A percentile compares a stretch with the other conserved stretches of the same genome.
phyloP scores from a whole-genome alignment of 2,329 filamentous ascomycete species.

The Diaporthe nobilis region DNA sequence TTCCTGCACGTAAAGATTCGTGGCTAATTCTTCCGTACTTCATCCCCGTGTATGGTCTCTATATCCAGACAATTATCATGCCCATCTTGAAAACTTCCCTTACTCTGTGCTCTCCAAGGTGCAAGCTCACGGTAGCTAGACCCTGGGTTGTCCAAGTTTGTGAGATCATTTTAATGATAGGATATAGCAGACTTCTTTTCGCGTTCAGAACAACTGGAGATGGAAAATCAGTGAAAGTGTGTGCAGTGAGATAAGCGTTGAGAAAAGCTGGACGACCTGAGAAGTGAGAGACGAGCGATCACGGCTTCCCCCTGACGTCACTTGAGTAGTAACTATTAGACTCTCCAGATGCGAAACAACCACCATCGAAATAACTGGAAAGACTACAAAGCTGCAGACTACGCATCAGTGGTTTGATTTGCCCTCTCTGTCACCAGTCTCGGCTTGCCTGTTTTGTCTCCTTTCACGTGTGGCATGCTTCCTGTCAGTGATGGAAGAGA shows the following conservation, averaged over 20 bases:
- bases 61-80: too few species aligned
- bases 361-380: neutral
- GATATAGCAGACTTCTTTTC: too few species aligned
- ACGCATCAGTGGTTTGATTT: too few species aligned
- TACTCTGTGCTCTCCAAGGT: neutral
- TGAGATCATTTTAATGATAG: too few species aligned
- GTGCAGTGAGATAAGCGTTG: neutral
- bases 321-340: neutral
- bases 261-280: neutral
- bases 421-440: neutral
- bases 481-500: neutral
- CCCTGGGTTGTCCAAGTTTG: too few species aligned
- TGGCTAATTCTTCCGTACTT: neutral
- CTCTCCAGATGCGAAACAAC: neutral
- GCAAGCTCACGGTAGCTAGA: neutral
- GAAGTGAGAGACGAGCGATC: neutral
- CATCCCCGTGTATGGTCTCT: neutral
- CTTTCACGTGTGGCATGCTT: neutral
- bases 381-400: neutral
- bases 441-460: neutral
- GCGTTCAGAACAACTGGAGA: neutral
- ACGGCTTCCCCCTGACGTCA: neutral
- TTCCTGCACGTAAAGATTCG: neutral
- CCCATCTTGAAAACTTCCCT: too few species aligned
- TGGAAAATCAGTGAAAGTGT: neutral